These are phyloP conservation scores for Coniochaeta hoffmannii DNA, from an alignment of 2,329 filamentous ascomycete genomes.

Conservation along the genomic window DNA sequence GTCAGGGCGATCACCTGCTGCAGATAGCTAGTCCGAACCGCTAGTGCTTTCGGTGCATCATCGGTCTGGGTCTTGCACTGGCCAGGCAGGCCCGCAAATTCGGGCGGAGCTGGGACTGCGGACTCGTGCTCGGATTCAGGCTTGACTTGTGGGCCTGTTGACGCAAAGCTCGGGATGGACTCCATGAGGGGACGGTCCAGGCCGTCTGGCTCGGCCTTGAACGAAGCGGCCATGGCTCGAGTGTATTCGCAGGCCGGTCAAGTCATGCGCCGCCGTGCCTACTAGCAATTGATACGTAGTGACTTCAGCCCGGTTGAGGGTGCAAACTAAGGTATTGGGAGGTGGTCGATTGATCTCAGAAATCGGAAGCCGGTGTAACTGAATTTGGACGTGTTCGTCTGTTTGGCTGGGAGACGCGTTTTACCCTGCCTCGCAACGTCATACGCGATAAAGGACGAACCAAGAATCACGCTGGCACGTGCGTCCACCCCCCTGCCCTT, in stretches of 20 bases:
- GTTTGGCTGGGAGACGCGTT: too few relatives aligned
- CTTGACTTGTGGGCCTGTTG: not conserved
- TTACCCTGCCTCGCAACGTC: too few relatives aligned
- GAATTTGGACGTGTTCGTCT: too few relatives aligned
- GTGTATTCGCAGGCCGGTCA: not conserved
- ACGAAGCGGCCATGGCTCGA: not conserved
- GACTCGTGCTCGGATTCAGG: not conserved
- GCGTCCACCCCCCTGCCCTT: not conserved
- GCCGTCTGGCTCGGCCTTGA: not conserved
- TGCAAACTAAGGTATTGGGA: too few relatives aligned
- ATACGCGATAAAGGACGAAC: too few relatives aligned
- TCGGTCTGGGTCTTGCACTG: not conserved
- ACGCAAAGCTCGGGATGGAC: not conserved
- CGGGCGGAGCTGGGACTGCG: not conserved
- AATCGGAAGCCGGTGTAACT: too few relatives aligned
- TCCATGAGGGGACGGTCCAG: not conserved
- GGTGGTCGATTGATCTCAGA: too few relatives aligned
- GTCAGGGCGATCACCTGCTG: not conserved
- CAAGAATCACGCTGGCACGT: not conserved
- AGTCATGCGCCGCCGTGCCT: not conserved
- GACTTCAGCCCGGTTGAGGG: not conserved
- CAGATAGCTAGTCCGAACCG: not conserved
- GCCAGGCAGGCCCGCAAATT: not conserved
- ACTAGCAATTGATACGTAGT: not conserved
- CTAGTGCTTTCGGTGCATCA: not conserved